These are phyloP conservation scores for Cicer judaicum DNA, from an alignment of 306 rosid genomes.

Conservation along the genomic window DNA sequence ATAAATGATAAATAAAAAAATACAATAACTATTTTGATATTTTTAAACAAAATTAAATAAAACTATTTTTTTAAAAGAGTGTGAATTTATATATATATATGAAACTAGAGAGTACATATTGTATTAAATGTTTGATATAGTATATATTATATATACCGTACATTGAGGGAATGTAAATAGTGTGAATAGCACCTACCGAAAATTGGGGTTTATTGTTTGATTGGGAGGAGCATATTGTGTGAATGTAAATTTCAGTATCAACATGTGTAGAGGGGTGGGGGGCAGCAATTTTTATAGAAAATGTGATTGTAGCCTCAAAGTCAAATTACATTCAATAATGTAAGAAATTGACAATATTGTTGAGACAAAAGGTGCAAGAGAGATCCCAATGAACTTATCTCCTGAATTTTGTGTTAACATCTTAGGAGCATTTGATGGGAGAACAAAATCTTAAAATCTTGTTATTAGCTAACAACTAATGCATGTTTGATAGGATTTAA, in stretches of 20 bases:
- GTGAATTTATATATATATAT: no score
- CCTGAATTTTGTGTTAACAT: not conserved
- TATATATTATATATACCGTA: no score
- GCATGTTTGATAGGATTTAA: not conserved
- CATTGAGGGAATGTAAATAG: no score
- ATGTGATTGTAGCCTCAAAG: constrained; percentile 6
- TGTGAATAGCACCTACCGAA: not conserved
- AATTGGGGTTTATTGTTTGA: constrained; percentile 8
- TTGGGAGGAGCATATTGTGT: constrained; percentile 35
- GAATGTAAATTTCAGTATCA: constrained; percentile 11
- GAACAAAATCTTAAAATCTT: not conserved
- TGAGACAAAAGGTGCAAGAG: not conserved
- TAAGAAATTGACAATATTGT: not conserved
- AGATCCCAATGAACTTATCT: not conserved
- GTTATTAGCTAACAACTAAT: not conserved
- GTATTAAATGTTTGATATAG: no score
- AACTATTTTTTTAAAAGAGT: no score
- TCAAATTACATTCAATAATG: not conserved
- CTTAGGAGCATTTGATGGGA: not conserved
- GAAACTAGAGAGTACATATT: no score
- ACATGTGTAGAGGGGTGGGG: not conserved
- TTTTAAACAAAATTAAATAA: no score
- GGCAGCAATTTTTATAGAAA: constrained; percentile 26
- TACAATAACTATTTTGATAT: no score
- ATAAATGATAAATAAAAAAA: no score